Conservation (phyloP, 495 filamentous ascomycete species). For the Penicillium goetzii region DNA sequence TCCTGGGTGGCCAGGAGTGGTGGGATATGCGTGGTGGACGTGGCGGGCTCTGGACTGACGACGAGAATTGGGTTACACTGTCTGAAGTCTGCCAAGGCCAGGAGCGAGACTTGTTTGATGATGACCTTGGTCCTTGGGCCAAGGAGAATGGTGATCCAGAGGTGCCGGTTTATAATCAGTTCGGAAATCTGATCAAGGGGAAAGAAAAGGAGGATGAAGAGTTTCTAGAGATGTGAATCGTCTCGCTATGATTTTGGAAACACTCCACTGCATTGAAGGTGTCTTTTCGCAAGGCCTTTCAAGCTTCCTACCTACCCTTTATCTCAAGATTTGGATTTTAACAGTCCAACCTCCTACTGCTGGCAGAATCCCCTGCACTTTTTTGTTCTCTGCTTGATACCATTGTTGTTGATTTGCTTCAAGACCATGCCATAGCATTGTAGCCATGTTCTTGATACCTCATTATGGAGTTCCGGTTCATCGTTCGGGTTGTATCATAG, state of each 20-base stretch:
- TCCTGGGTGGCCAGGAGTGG: constrained; percentile 54
- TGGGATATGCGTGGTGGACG: constrained; percentile 59
- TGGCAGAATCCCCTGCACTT: background rate
- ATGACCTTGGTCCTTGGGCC: constrained; percentile 47
- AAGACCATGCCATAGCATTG: background rate
- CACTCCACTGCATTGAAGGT: background rate
- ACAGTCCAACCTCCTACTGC: background rate
- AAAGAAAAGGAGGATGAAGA: constrained; percentile 30
- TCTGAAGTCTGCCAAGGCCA: constrained; percentile 56
- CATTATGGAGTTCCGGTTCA: background rate
- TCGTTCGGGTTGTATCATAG: constrained; percentile 7
- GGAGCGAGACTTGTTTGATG: constrained; percentile 55
- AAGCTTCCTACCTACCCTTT: background rate
- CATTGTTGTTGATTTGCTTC: constrained; percentile 2
- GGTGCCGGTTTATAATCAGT: constrained; percentile 54
- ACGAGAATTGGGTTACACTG: constrained; percentile 56
- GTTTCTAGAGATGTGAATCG: background rate
- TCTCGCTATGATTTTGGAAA: background rate
- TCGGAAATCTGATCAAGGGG: constrained; percentile 46
- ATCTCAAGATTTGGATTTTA: background rate
- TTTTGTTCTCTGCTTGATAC: constrained; percentile 7
- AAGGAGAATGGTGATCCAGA: constrained; percentile 70
- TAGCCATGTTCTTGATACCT: background rate
- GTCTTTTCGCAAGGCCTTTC: background rate
- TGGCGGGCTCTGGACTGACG: constrained; percentile 64